Evolutionary conservation across 495 filamentous ascomycete genomes (phyloP), one percentile per base, ranked within the genome.

Genomic region (Rhizodiscina lignyota): DNA sequence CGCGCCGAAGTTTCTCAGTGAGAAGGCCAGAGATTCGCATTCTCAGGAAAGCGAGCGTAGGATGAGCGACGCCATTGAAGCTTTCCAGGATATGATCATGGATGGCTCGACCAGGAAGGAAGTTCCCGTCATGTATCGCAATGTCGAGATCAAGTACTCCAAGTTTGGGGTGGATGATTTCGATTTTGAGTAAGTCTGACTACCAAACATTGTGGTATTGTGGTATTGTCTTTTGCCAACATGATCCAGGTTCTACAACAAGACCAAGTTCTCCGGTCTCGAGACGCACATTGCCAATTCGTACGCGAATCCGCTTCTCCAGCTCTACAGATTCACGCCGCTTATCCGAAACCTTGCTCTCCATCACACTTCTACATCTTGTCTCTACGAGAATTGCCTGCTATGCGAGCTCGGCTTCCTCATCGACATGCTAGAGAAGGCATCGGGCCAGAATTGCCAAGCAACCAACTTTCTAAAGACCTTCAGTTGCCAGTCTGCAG

Each of bases 341-440:
- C 55, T 89, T 11, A 59, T 94, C 34, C 74, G 89, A 27, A 99
- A 99, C 48, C 56, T 89, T 32, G 81, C 91, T 2, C 66, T 99
- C n/a, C 72, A 79, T 32, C 89, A 99, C 54, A 74, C 83, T 6
- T 83, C 89, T 4, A 79, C 77, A 11, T 68, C 72, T 29, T 99
- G 89, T 54, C 62, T 80, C 10, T 68, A 67, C 23, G 85, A 93
- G 27, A 59, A 67, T 27, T 99, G 89, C 59, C 60, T 99, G 23
- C 59, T 96, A 2, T 99, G 89, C 58, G 91, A 99, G 55, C 58
- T 96, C 51, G 89, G 87, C 13, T 97, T 86, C 52, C 61, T 99
- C 15, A 86, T 94, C 46, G 89, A 99, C 49, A 99, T 99, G 89
- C 64, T 99, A 21, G 81, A 94, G 44, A 96, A 94, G 49, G 87